Evolutionary conservation across 257 asterid genomes (phyloP).

Genomic region (Solanum habrochaites): DNA sequence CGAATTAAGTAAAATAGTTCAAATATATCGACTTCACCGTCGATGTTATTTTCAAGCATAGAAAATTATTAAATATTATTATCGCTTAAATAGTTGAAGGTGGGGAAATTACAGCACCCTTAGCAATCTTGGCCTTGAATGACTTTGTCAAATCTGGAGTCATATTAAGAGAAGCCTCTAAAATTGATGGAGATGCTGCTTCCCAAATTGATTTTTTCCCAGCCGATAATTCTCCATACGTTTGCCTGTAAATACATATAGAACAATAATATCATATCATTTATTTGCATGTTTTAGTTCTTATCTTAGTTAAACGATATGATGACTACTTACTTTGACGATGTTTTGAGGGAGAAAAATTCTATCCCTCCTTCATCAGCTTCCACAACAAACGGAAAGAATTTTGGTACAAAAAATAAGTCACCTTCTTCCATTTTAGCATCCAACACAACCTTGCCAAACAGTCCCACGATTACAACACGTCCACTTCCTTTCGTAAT

Average conservation of each 20-base stretch:
- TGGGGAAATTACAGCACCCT: background rate
- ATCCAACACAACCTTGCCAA: conserved; percentile 22
- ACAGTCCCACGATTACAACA: conserved; percentile 19
- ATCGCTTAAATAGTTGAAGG: background rate
- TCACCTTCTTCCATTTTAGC: conserved; percentile 10
- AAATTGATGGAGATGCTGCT: conserved; percentile 15
- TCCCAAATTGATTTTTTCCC: conserved; percentile 21
- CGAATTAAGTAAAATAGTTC: no score
- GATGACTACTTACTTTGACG: conserved; percentile 16
- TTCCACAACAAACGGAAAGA: conserved; percentile 8
- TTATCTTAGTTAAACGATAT: background rate
- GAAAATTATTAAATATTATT: background rate
- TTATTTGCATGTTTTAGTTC: no score
- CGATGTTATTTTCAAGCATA: background rate
- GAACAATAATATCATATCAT: no score
- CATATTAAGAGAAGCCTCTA: conserved; percentile 20
- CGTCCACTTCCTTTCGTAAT: conserved; percentile 21
- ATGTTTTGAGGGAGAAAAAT: conserved; percentile 12
- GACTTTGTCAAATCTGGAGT: background rate
- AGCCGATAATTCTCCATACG: background rate
- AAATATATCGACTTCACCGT: no score
- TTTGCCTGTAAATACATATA: conserved; percentile 12
- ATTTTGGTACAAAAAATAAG: conserved; percentile 29
- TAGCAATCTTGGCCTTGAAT: conserved; percentile 9
- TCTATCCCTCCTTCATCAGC: conserved; percentile 30